Evolutionary conservation across 2,329 filamentous ascomycete genomes (phyloP).

Genomic region (Bisporella sp.): DNA sequence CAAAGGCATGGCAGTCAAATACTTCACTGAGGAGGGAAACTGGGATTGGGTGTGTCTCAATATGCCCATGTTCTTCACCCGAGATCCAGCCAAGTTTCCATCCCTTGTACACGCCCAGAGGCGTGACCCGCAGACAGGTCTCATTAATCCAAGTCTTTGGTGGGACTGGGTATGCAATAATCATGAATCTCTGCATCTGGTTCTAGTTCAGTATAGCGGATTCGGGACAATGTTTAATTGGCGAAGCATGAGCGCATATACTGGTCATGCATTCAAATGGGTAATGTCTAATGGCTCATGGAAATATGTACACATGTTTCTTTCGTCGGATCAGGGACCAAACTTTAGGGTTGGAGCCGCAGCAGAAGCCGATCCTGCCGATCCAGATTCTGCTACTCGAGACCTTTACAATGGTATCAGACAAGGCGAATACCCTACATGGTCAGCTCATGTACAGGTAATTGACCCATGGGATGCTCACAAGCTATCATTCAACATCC

Average conservation of each 20-base stretch:
- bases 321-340: conserved; percentile 55
- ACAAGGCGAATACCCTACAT: conserved; percentile 52
- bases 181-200: conserved; percentile 55
- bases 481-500: conserved; percentile 54
- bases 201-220: conserved; percentile 61
- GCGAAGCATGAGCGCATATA: conserved; percentile 62
- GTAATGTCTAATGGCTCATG: conserved; percentile 58
- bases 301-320: conserved; percentile 59
- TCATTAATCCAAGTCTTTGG: conserved; percentile 51
- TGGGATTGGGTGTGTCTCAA: conserved; percentile 74
- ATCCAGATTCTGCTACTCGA: conserved; percentile 55
- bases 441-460: conserved; percentile 58
- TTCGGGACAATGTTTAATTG: conserved; percentile 59
- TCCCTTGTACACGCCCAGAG: conserved; percentile 74
- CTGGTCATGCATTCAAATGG: conserved; percentile 61
- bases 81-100: conserved; percentile 69
- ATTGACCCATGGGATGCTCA: conserved; percentile 56
- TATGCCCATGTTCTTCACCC: conserved; percentile 70
- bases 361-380: conserved; percentile 43
- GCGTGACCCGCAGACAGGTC: conserved; percentile 63
- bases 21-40: conserved; percentile 63
- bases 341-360: conserved; percentile 53
- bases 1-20: conserved; percentile 63
- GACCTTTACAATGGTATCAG: conserved; percentile 60
- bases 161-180: conserved; percentile 47